Evolutionary conservation across 371 early-diverging fungal species (phyloP).

Genomic region (Chytridiales sp.): DNA sequence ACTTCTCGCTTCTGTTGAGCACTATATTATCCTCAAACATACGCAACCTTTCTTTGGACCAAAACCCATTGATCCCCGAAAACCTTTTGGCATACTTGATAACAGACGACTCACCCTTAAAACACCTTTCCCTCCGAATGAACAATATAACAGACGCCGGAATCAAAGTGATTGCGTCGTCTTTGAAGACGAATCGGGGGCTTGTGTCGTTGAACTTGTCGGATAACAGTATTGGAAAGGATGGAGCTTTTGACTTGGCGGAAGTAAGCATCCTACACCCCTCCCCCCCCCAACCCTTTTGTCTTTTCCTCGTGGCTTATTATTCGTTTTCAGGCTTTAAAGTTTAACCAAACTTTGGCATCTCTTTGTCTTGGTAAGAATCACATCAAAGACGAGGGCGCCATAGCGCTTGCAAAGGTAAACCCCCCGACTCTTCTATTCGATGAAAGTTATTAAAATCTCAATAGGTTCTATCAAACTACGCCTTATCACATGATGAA

Average conservation of each 20-base stretch:
- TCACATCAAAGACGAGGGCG: constrained; percentile 45
- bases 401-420: constrained; percentile 41
- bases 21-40: constrained; percentile 29
- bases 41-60: constrained; percentile 38
- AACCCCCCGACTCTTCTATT: background rate
- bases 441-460: background rate
- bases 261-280: constrained; percentile 27
- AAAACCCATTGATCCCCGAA: constrained; percentile 45
- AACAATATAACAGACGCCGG: constrained; percentile 44
- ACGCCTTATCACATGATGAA: constrained; percentile 40
- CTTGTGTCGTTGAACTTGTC: constrained; percentile 37
- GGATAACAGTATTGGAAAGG: constrained; percentile 42
- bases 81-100: constrained; percentile 30
- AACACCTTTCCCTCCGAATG: constrained; percentile 37
- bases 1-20: constrained; percentile 31
- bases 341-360: constrained; percentile 36
- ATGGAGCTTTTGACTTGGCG: constrained; percentile 43
- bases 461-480: constrained; percentile 39
- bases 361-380: constrained; percentile 44
- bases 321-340: constrained; percentile 30
- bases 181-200: constrained; percentile 37
- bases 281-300: background rate
- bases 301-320: background rate
- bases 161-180: constrained; percentile 33
- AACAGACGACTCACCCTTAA: constrained; percentile 39